Evolutionary conservation across 345 rosid species (phyloP).

Genomic region (Arabidopsis suecica): DNA sequence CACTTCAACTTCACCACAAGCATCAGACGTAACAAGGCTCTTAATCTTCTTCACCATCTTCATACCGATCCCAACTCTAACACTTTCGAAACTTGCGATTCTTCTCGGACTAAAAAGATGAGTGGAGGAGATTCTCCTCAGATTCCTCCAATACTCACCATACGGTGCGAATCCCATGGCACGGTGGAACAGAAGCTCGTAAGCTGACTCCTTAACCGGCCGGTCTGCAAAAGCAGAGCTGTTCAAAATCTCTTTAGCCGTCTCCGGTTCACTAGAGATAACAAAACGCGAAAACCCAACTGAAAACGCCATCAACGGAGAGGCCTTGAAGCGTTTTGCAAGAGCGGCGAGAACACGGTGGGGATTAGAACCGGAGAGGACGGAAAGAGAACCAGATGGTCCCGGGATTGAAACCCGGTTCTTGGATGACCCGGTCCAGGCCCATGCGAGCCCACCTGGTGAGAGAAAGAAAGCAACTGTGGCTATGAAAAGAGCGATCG

Average conservation of each 20-base stretch:
- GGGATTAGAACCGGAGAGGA: conserved; percentile 55
- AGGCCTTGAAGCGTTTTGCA: conserved; percentile 48
- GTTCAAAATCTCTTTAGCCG: conserved; percentile 73
- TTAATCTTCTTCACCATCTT: conserved; percentile 56
- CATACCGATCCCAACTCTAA: conserved; percentile 56
- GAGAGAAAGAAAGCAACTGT: conserved; percentile 50
- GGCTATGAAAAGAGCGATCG: conserved; percentile 44
- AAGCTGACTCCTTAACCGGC: conserved; percentile 88
- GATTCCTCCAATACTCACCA: conserved; percentile 88
- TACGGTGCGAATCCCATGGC: conserved; percentile 91
- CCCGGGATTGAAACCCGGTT: conserved; percentile 56
- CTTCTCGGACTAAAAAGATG: conserved; percentile 80
- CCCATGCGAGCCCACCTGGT: conserved; percentile 83
- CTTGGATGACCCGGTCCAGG: conserved; percentile 38
- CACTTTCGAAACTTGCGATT: conserved; percentile 53
- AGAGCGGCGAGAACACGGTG: conserved; percentile 63
- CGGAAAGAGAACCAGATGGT: conserved; percentile 55
- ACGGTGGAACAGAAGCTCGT: conserved; percentile 76
- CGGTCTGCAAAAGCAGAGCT: conserved; percentile 85
- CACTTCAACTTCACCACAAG: conserved; percentile 54
- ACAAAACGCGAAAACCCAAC: conserved; percentile 75
- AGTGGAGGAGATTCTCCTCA: conserved; percentile 78
- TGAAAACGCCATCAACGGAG: conserved; percentile 76
- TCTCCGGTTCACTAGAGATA: conserved; percentile 71
- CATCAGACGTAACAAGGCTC: conserved; percentile 30